Conservation (phyloP, 768 basidiomycete genomes). For the Lactarius hengduanensis region DNA sequence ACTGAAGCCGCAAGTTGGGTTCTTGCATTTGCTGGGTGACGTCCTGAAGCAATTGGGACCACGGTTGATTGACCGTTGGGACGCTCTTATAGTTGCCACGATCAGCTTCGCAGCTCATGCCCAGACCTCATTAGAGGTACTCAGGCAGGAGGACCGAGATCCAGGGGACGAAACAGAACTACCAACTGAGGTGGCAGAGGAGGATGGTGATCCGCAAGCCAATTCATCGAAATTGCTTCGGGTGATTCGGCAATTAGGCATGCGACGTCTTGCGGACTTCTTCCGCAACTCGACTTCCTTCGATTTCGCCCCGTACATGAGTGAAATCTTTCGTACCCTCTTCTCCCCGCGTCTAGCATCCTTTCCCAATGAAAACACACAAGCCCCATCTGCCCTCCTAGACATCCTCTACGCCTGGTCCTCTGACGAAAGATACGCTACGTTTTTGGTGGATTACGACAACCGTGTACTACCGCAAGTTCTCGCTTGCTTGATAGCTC, state of each 20-base stretch:
- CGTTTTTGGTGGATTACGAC: slow-evolving; percentile 71
- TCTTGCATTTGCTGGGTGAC: slow-evolving; percentile 80
- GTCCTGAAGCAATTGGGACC: slow-evolving; percentile 81
- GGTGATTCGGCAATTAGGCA: slow-evolving; percentile 73
- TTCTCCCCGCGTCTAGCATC: slow-evolving; percentile 78
- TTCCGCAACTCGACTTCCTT: slow-evolving; percentile 72
- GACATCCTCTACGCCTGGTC: slow-evolving; percentile 86
- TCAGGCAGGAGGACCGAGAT: slow-evolving; percentile 36
- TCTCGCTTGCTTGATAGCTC: slow-evolving; percentile 76
- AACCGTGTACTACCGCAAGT: slow-evolving; percentile 66
- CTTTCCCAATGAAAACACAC: slow-evolving; percentile 84
- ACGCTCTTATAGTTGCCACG: slow-evolving; percentile 64
- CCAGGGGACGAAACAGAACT: slow-evolving; percentile 34
- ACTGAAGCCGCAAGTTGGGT: slow-evolving; percentile 77
- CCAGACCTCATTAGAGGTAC: slow-evolving; percentile 52
- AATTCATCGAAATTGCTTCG: slow-evolving; percentile 39
- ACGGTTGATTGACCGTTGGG: slow-evolving; percentile 68
- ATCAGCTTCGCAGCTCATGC: slow-evolving; percentile 65
- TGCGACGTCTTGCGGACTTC: slow-evolving; percentile 87
- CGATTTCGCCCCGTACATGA: slow-evolving; percentile 72
- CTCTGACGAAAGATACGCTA: slow-evolving; percentile 50
- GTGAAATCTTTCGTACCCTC: slow-evolving; percentile 61
- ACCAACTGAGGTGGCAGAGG: slow-evolving; percentile 35
- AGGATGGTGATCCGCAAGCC: slow-evolving; percentile 34
- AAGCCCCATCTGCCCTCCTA: slow-evolving; percentile 84